Evolutionary conservation across 495 filamentous ascomycete species (phyloP), one percentile per base, ranked within the genome.

Genomic region (Astrothelium macrocarpum): DNA sequence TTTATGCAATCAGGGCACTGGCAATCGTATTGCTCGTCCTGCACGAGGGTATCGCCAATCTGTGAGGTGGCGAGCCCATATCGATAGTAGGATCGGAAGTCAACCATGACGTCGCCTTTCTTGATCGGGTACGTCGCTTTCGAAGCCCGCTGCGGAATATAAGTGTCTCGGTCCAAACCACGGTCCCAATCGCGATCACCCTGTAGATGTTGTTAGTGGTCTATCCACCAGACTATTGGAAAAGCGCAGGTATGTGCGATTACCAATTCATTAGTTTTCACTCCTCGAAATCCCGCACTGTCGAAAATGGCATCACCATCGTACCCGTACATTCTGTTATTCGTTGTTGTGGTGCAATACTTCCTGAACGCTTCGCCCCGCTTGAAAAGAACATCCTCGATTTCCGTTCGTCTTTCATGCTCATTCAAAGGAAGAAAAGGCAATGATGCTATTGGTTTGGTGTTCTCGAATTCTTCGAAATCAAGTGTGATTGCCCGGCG

Each of bases 31-130:
- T 39, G 2, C 10, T 49, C 29, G 7, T n/a, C 14, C 29, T n/a
- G 1, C 32, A 53, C 3, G 2, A 29, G 42, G 2, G 7, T 11
- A 20, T 20, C 43, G 43, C 67, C 67, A 16, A 66, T 62, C 16
- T 60, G 60, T 11, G 26, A 23, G 16, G 46, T 20, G 1, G 1
- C 7, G 45, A 45, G 56, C 14, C 60, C 67, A 42, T 68, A 63
- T 18, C 60, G 64, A 20, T 53, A 45, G 56, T 66, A 68, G 0
- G 67, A 68, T 58, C 18, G 1, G 26, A 66, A 68, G 36, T 68
- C 67, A 25, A 68, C 61, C 64, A 68, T 68, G 18, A 68, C 67
- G 36, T 45, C 34, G 29, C 53, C 64, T 60, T 66, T 60, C 26
- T 36, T 45, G n/a, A 18, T 36, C 60, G 32, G 36, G n/a, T 36